Percentiles rank a stretch among this genome's conserved stretches.
Evolutionary conservation across 345 rosid genomes (phyloP).

Genomic region (Draba incana): DNA sequence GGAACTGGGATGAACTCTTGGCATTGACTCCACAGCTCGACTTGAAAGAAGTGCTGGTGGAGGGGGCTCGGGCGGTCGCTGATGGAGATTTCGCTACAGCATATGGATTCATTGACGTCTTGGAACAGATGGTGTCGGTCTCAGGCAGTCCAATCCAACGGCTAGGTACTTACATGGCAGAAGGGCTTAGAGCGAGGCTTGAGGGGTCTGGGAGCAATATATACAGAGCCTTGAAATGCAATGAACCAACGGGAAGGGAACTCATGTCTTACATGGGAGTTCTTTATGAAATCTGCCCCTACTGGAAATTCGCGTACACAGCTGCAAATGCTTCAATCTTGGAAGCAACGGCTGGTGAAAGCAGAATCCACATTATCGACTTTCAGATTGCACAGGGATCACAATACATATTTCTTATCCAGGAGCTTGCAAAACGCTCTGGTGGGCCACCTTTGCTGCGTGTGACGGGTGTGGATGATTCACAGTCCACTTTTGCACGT

Average conservation of each 20-base stretch:
- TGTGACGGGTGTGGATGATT: slow-evolving; percentile 88
- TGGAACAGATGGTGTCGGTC: slow-evolving; percentile 92
- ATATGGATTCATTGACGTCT: slow-evolving; percentile 56
- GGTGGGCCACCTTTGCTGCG: slow-evolving; percentile 77
- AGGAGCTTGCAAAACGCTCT: slow-evolving; percentile 60
- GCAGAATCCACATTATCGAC: slow-evolving; percentile 79
- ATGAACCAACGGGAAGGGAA: slow-evolving; percentile 81
- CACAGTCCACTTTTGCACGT: slow-evolving; percentile 89
- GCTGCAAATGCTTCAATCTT: slow-evolving; percentile 72
- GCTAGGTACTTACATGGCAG: slow-evolving; percentile 85
- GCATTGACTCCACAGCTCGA: slow-evolving; percentile 62
- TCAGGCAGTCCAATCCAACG: slow-evolving; percentile 85
- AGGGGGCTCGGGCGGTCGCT: slow-evolving; percentile 68
- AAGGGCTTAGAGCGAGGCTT: slow-evolving; percentile 91
- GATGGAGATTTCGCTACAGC: slow-evolving; percentile 55
- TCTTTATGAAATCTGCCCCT: slow-evolving; percentile 78
- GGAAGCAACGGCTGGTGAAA: slow-evolving; percentile 69
- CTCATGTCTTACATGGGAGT: slow-evolving; percentile 90
- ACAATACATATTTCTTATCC: slow-evolving; percentile 69
- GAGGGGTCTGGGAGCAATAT: slow-evolving; percentile 86
- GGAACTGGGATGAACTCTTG: slow-evolving; percentile 53
- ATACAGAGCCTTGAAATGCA: slow-evolving; percentile 79
- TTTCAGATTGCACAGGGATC: slow-evolving; percentile 90
- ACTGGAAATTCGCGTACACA: slow-evolving; percentile 86
- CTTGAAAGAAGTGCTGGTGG: slow-evolving; percentile 62